phyloP scores from a whole-genome alignment of 2,329 filamentous ascomycete species.

The Aspergillus sp. region DNA sequence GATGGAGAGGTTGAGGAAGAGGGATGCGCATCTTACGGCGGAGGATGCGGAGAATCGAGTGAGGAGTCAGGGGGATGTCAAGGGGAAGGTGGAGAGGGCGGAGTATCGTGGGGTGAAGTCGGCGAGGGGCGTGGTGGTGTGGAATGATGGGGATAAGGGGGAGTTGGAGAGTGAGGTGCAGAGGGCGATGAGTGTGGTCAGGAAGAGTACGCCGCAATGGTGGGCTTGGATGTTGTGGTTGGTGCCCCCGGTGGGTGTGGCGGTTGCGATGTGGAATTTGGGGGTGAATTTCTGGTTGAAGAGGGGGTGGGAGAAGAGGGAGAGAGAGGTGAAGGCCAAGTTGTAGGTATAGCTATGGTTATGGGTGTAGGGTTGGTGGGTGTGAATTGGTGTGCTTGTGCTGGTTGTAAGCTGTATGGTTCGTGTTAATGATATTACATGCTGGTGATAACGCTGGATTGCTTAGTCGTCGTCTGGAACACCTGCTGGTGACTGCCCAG shows the following conservation, averaged over 20 bases:
- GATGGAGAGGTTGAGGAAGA: slow-evolving; percentile 72
- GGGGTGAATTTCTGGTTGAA: slow-evolving; percentile 72
- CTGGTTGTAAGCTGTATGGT: too few species aligned
- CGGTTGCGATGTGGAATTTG: slow-evolving; percentile 69
- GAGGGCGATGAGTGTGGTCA: slow-evolving; percentile 65
- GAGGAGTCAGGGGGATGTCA: slow-evolving; percentile 80
- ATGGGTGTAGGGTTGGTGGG: not conserved
- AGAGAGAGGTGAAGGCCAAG: slow-evolving; percentile 61
- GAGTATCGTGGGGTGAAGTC: slow-evolving; percentile 56
- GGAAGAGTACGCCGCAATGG: slow-evolving; percentile 69
- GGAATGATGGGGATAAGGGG: slow-evolving; percentile 79
- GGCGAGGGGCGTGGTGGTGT: slow-evolving; percentile 74
- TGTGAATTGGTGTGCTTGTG: not conserved
- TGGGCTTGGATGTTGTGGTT: slow-evolving; percentile 73
- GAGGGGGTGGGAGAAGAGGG: slow-evolving; percentile 66
- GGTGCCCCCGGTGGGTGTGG: slow-evolving; percentile 73
- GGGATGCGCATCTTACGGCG: slow-evolving; percentile 76
- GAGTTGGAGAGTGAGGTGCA: slow-evolving; percentile 69
- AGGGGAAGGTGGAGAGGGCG: slow-evolving; percentile 76
- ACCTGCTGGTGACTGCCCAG: too few species aligned
- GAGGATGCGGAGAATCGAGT: slow-evolving; percentile 89
- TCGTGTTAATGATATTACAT: too few species aligned
- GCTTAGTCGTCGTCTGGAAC: too few species aligned
- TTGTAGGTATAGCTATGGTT: slow-evolving; percentile 31
- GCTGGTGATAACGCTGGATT: too few species aligned